Base-by-base conservation (phyloP, 306 rosid genomes). In the Quercus berberidifolia region DNA sequence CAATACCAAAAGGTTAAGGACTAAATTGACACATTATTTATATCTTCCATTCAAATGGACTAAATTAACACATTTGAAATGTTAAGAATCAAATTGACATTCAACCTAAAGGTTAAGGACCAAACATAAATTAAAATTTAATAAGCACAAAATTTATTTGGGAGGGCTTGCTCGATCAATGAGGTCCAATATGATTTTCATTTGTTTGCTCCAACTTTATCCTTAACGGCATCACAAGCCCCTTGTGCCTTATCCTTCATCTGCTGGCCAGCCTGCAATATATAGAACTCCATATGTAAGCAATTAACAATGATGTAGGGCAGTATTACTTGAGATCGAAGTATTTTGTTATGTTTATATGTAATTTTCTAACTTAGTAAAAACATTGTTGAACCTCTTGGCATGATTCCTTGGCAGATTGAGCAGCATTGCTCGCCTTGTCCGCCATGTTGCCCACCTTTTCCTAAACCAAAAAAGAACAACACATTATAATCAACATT, bases 181-280 rank as follows among this genome's bases (percentile, higher is more conserved):
- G 49, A 65, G 21, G 21, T 65, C 43, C 71, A n/a, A n/a, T 6
- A 55, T 52, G 25, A 52, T 54, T 67, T 79, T 79, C 76, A 74
- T 78, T 83, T 83, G 80, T 69, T 51, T 23, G 78, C 70, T 26
- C 80, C 83, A 23, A 83, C 76, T 52, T 74, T 69, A 38, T 35
- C 33, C 80, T 63, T 83, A 17, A 35, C 71, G 11, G 75, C 63
- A n/a, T 79, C 80, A 60, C 63, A 62, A 38, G 86, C 86, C 23
- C 49, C 83, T 41, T 83, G 83, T 43, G 83, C 78, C 78, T 69
- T 83, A 4, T 62, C 55, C 71, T 69, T 28, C 80, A 79, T n/a
- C 13, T 90, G 88, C 76, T 84, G 64, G 25, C 87, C 83, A 74
- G 78, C 82, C 91, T 89, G 73, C 77, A 83, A 33, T 1, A 30